Conservation (phyloP, 1,284 basidiomycete species). For the Irpex rosettiformis region DNA sequence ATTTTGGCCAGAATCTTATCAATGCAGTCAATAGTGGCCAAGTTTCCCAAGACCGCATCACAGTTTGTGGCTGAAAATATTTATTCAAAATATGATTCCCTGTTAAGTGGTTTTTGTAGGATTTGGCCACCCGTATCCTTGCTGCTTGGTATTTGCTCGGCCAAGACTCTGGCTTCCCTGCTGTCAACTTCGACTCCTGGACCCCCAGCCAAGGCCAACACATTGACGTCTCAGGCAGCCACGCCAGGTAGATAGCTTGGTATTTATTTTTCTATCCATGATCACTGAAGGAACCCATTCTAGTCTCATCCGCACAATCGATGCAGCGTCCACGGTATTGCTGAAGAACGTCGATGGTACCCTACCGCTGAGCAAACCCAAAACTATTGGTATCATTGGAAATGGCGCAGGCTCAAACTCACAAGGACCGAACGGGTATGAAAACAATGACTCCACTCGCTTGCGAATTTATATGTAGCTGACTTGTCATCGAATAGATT, state of each 20-base stretch:
- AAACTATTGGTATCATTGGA: conserved; percentile 57
- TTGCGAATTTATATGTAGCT: not conserved
- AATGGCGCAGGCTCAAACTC: conserved; percentile 21
- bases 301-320: conserved; percentile 64
- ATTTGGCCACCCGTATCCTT: conserved; percentile 59
- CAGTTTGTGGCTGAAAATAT: conserved; percentile 31
- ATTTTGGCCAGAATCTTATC: conserved; percentile 15
- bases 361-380: conserved; percentile 56
- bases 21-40: conserved; percentile 13
- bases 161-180: conserved; percentile 59
- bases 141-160: conserved; percentile 60
- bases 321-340: conserved; percentile 67
- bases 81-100: conserved; percentile 23
- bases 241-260: conserved; percentile 46
- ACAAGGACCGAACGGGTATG: conserved; percentile 19
- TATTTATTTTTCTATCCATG: not conserved
- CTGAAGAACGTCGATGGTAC: conserved; percentile 63
- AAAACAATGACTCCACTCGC: not conserved
- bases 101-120: conserved; percentile 28
- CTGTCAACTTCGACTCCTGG: conserved; percentile 39
- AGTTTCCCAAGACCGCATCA: conserved; percentile 14
- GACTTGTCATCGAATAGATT: conserved; percentile 3
- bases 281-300: conserved; percentile 5
- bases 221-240: conserved; percentile 65
- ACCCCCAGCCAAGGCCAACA: conserved; percentile 36